These are phyloP conservation scores for Aspergillus sparsus DNA, from an alignment of 495 filamentous ascomycete genomes.

Conservation along the genomic window DNA sequence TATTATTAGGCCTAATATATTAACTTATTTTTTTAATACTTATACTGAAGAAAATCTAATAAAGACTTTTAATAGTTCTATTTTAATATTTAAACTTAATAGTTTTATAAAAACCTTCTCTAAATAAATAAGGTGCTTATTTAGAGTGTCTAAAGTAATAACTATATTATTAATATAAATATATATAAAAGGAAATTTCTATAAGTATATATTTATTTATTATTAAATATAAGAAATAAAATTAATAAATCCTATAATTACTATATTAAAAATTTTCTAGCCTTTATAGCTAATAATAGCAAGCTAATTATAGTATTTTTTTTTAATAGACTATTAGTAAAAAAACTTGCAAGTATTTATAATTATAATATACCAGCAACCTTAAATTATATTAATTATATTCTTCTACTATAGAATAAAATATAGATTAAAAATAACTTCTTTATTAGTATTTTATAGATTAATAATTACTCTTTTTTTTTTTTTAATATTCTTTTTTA, in stretches of 20 bases:
- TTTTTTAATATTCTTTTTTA: too few species aligned
- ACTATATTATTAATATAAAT: constrained; percentile 7
- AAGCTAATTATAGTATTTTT: background rate
- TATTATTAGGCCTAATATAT: background rate
- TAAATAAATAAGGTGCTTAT: background rate
- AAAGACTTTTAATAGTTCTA: background rate
- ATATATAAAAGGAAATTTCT: background rate
- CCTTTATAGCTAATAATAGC: background rate
- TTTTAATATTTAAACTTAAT: background rate
- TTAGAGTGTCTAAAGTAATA: background rate
- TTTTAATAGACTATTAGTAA: background rate
- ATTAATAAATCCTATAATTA: constrained; percentile 7
- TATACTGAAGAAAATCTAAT: background rate
- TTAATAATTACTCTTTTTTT: too few species aligned
- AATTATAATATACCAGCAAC: background rate
- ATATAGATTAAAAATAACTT: too few species aligned
- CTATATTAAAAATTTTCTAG: background rate
- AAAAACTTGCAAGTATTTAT: background rate
- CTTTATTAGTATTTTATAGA: too few species aligned
- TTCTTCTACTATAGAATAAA: background rate
- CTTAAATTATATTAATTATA: background rate
- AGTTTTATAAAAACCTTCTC: background rate
- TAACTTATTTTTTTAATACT: background rate
- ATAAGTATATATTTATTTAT: background rate
- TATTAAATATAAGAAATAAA: background rate